A percentile compares a stretch with the other conserved stretches of the same genome.
phyloP scores from a whole-genome alignment of 768 basidiomycete genomes.

The Pisolithus marmoratus region DNA sequence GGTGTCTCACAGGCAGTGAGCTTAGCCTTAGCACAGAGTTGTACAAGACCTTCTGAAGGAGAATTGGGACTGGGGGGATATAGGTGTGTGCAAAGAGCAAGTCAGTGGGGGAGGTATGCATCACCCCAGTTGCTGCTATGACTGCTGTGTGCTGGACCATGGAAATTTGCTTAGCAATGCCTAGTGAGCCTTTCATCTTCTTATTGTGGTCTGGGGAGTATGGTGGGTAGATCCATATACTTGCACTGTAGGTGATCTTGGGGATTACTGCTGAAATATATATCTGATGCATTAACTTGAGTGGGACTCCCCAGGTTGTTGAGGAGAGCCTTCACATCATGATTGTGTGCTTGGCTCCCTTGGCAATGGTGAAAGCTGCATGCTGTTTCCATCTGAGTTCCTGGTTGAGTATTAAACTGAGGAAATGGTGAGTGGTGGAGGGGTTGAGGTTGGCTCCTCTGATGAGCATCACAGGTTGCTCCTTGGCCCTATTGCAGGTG shows the following conservation, averaged over 20 bases:
- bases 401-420: conserved; percentile 3
- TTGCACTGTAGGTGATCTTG: no score
- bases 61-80: background rate
- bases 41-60: background rate
- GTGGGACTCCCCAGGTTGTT: no score
- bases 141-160: background rate
- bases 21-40: background rate
- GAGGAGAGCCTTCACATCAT: background rate
- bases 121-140: background rate
- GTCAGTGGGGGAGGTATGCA: no score
- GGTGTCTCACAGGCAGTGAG: no score
- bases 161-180: background rate
- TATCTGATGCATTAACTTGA: no score
- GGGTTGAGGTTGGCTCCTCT: background rate
- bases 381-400: background rate
- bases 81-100: background rate
- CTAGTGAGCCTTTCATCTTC: background rate
- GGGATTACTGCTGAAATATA: background rate
- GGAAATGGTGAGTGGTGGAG: background rate
- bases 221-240: background rate
- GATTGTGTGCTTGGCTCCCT: background rate
- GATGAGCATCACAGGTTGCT: background rate
- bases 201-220: background rate
- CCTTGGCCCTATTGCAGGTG: background rate
- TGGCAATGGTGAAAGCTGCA: background rate